Conservation (phyloP, 495 filamentous ascomycete genomes). For the Massariosphaeria phaeospora region DNA sequence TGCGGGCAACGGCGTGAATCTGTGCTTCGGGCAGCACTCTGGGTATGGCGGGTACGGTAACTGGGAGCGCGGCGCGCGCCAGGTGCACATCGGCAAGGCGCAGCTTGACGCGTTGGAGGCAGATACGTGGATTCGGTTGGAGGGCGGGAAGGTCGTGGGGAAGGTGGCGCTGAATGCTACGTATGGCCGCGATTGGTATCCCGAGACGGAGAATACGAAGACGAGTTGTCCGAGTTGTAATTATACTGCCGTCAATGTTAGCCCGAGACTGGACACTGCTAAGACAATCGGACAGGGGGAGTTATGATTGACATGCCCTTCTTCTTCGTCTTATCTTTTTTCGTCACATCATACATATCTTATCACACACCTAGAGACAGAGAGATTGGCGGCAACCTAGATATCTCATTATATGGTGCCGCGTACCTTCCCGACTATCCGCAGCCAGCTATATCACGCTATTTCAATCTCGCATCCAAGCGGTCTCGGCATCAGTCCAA, state of each 20-base stretch:
- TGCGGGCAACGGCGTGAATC: slow-evolving; percentile 43
- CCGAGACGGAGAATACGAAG: neutral
- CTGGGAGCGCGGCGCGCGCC: slow-evolving; percentile 54
- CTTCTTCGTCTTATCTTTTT: no score
- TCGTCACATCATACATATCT: neutral
- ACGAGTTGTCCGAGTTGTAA: no score
- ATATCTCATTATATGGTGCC: neutral
- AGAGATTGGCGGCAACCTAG: neutral
- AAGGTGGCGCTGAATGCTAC: slow-evolving; percentile 62
- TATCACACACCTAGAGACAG: neutral
- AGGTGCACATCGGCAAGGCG: slow-evolving; percentile 23
- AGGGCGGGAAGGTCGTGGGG: slow-evolving; percentile 53
- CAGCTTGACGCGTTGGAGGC: slow-evolving; percentile 28
- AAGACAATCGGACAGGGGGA: no score
- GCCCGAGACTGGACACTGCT: neutral
- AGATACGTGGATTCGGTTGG: slow-evolving; percentile 63
- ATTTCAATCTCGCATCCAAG: no score
- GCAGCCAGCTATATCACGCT: neutral
- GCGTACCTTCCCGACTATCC: neutral
- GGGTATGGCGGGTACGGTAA: slow-evolving; percentile 70
- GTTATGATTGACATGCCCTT: no score
- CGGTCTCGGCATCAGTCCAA: no score
- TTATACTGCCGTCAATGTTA: no score
- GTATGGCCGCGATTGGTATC: slow-evolving; percentile 58
- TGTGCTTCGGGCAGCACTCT: slow-evolving; percentile 67